Base-by-base conservation (phyloP, 2,329 filamentous ascomycete species). In the Aphanoascus verrucosus region DNA sequence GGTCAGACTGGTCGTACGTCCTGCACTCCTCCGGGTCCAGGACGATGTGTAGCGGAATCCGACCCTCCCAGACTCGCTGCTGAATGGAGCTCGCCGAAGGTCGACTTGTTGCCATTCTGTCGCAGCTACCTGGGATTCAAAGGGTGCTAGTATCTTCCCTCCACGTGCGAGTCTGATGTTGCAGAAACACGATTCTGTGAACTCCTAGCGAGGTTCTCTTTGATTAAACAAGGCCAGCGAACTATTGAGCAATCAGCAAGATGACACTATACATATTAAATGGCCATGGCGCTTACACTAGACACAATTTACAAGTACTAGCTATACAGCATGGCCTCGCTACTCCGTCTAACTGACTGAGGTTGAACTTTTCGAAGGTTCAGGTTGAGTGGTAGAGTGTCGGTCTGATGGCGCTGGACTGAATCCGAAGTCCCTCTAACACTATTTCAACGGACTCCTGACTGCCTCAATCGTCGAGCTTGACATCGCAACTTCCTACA, bases 11-110 rank as follows among this genome's bases (percentile, higher is more conserved):
- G 60, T 83, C 75, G 63, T 77, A 84, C 1, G 73, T 77, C 54
- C 79, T 74, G 63, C 79, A 83, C 64, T 84, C 81, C 40, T 74
- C 72, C 52, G 77, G 74, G 46, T 80, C 73, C 38, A 84, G 71
- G 3, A 71, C 69, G 55, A 84, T 82, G 61, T 82, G 77, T 31
- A 84, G 67, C 20, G 81, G 79, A 44, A 84, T 69, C 32, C 72
- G 75, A 41, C 80, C 81, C 55, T 74, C 69, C 81, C 81, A 84
- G 59, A 83, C 70, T 57, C 69, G 71, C 62, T 73, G 65, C 55
- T 71, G 68, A 35, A 72, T 69, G 28, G 60, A 59, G 55, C 53
- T 62, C 5, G 67, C 56, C 32, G 67, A 59, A 34, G 37, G 59
- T 54, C 47, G 62, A 57, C 41, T 50, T 54, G n/a, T n/a, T 32